Conservation (phyloP, 108 stramenopile genomes). For the Bacterosira constricta region DNA sequence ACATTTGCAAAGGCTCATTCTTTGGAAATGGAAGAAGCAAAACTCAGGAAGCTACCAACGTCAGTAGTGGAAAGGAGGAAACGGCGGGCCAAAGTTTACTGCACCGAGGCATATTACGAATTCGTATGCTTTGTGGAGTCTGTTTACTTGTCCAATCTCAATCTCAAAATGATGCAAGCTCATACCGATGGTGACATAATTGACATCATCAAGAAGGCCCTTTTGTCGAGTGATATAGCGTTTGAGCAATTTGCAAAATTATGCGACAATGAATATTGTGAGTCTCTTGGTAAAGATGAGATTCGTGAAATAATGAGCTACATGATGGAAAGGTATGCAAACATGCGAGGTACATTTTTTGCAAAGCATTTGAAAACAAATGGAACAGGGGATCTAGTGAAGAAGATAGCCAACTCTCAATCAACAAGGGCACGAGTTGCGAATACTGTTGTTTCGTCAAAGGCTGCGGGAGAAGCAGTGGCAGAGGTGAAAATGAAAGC, state of each 20-base stretch:
- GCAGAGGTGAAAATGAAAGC: background rate
- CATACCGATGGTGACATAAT: conserved; percentile 3
- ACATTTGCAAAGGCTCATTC: background rate
- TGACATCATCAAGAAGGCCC: background rate
- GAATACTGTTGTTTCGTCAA: background rate
- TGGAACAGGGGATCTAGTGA: background rate
- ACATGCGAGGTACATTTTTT: conserved; percentile 13
- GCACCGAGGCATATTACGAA: too few relatives aligned
- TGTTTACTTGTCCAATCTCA: background rate
- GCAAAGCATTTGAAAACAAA: conserved; percentile 3
- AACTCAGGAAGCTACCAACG: background rate
- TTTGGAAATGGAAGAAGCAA: background rate
- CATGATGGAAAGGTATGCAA: conserved; percentile 9
- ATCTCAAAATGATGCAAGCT: too few relatives aligned
- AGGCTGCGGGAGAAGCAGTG: background rate
- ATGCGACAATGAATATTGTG: background rate
- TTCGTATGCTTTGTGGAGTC: background rate
- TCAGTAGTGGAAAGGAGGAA: too few relatives aligned
- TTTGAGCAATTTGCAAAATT: background rate
- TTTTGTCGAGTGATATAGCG: background rate
- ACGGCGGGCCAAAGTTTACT: too few relatives aligned
- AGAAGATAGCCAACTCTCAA: background rate
- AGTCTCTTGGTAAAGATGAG: background rate
- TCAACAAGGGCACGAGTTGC: conserved; percentile 10
- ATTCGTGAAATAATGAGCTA: background rate